These are phyloP conservation scores for Hexamita inflata DNA, from an alignment of 208 protist species.

Conservation along the genomic window DNA sequence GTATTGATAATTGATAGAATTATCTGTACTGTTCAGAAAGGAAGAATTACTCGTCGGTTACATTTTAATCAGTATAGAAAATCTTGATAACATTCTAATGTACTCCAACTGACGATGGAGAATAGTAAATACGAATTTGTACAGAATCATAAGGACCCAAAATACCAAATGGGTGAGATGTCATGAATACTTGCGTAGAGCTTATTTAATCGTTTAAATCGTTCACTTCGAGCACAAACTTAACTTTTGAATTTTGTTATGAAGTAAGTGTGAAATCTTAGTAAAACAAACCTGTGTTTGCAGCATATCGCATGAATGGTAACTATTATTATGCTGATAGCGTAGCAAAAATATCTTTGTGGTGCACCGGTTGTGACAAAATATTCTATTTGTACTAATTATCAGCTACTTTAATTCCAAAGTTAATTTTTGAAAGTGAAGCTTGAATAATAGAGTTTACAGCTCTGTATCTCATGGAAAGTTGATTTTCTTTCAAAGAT, in stretches of 20 bases:
- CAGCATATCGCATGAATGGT: neutral
- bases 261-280: neutral
- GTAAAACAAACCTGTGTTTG: neutral
- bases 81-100: neutral
- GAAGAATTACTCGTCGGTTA: too few relatives aligned
- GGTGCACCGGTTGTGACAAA: neutral
- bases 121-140: neutral
- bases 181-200: neutral
- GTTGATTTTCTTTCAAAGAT: neutral
- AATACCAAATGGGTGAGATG: neutral
- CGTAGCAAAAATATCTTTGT: neutral
- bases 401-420: conserved; percentile 25
- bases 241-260: neutral
- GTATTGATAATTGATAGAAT: conserved; percentile 4
- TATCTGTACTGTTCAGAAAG: too few relatives aligned
- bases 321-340: neutral
- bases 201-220: neutral
- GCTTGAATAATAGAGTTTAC: neutral
- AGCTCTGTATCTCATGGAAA: neutral
- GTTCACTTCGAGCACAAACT: neutral
- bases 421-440: neutral
- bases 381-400: conserved; percentile 2
- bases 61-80: too few relatives aligned
- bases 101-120: neutral
- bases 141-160: neutral